These are phyloP conservation scores for Hordeum pubiflorum DNA, from an alignment of 202 grass and related monocot genomes.

Conservation along the genomic window DNA sequence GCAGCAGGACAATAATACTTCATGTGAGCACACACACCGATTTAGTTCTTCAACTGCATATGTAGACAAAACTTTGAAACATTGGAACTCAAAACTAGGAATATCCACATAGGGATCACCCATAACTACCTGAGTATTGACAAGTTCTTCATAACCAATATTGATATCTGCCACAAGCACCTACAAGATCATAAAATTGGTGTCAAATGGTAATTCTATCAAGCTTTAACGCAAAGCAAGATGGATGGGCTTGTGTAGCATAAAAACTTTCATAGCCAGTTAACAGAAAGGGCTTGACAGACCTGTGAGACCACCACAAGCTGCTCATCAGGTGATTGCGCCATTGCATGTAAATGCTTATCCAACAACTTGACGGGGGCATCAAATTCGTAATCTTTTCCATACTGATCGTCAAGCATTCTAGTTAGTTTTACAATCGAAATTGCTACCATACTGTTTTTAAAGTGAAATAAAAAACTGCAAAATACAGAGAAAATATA, in stretches of 20 bases:
- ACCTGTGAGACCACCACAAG: slow-evolving; percentile 94
- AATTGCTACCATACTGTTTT: not conserved
- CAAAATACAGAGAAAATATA: not conserved
- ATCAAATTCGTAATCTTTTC: slow-evolving; percentile 94
- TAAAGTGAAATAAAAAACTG: not conserved
- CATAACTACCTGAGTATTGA: slow-evolving; percentile 77
- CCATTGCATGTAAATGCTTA: slow-evolving; percentile 91
- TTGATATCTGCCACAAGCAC: slow-evolving; percentile 98
- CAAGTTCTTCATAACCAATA: slow-evolving; percentile 95
- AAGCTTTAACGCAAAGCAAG: not conserved
- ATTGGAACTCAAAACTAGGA: not conserved
- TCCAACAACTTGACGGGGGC: slow-evolving; percentile 97
- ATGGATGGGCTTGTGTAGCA: not conserved
- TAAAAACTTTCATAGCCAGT: not conserved
- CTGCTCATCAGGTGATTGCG: slow-evolving; percentile 74
- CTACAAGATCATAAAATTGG: slow-evolving; percentile 37
- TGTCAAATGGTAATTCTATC: not conserved
- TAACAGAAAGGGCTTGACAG: not conserved
- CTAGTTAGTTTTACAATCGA: slow-evolving; percentile 15
- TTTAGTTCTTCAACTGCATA: not conserved
- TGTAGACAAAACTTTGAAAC: not conserved
- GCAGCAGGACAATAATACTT: not conserved
- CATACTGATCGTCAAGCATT: slow-evolving; percentile 62
- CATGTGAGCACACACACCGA: not conserved
- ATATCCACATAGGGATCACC: not conserved